Evolutionary conservation across 2,329 filamentous ascomycete species (phyloP).

Genomic region (Westerdykella ornata): DNA sequence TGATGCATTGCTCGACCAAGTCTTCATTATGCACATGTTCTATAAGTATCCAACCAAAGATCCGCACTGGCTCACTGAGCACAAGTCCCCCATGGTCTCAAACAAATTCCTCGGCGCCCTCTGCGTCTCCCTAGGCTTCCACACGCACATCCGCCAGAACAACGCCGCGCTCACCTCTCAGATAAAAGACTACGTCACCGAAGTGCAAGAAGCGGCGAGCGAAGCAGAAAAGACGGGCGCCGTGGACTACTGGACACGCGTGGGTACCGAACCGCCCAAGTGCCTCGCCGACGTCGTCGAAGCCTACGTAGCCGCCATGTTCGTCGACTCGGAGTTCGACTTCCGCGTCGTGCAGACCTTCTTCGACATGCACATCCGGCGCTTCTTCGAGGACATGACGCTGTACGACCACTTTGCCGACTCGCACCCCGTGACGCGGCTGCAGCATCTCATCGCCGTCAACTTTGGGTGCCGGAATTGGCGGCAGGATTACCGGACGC

Average conservation of each 20-base stretch:
- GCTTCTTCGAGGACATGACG: slow-evolving; percentile 78
- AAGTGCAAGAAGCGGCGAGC: slow-evolving; percentile 51
- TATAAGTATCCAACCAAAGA: slow-evolving; percentile 68
- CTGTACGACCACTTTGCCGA: slow-evolving; percentile 83
- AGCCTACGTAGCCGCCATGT: slow-evolving; percentile 81
- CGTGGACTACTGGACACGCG: slow-evolving; percentile 63
- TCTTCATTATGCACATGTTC: slow-evolving; percentile 76
- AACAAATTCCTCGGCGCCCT: slow-evolving; percentile 88
- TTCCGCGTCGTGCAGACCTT: slow-evolving; percentile 68
- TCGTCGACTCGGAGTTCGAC: slow-evolving; percentile 80
- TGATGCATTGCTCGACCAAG: slow-evolving; percentile 82
- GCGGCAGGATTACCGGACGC: slow-evolving; percentile 35
- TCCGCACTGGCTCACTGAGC: slow-evolving; percentile 94
- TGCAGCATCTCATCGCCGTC: slow-evolving; percentile 58
- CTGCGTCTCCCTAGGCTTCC: slow-evolving; percentile 69
- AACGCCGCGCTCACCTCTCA: slow-evolving; percentile 46
- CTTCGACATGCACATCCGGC: slow-evolving; percentile 65
- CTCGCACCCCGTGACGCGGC: slow-evolving; percentile 70
- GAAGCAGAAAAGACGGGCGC: slow-evolving; percentile 30
- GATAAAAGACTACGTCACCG: slow-evolving; percentile 50
- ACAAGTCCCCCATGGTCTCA: slow-evolving; percentile 99
- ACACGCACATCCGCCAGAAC: slow-evolving; percentile 59
- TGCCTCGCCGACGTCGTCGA: slow-evolving; percentile 82
- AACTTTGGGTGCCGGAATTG: slow-evolving; percentile 61
- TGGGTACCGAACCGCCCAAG: slow-evolving; percentile 59